Percentiles rank a stretch among this genome's conserved stretches.
phyloP scores from a whole-genome alignment of 2,329 filamentous ascomycete genomes.

The Penicillium janthinellum region DNA sequence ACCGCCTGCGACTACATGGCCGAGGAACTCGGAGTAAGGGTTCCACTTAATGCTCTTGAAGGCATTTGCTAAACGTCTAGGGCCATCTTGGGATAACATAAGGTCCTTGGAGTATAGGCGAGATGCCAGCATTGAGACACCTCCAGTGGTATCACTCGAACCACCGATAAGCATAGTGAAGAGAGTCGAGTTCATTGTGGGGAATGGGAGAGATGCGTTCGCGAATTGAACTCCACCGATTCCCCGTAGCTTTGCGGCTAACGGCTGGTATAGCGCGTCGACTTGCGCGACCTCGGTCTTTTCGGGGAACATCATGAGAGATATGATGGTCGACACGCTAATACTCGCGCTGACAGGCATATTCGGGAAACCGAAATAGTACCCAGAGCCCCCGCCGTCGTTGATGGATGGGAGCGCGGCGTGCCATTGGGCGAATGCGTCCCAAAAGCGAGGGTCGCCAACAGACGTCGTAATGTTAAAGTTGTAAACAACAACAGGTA shows the following conservation, averaged over 20 bases:
- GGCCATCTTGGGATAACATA: conserved; percentile 24
- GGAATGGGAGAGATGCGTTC: conserved; percentile 23
- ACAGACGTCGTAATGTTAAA: conserved; percentile 24
- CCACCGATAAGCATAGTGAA: conserved; percentile 23
- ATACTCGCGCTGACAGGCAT: conserved; percentile 32
- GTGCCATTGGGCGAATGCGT: conserved; percentile 35
- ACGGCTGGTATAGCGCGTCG: conserved; percentile 20
- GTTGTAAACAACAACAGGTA: conserved; percentile 34
- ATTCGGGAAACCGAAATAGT: conserved; percentile 43
- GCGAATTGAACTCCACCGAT: conserved; percentile 18
- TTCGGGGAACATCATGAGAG: conserved; percentile 27
- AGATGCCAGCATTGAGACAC: conserved; percentile 30
- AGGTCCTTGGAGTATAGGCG: conserved; percentile 38
- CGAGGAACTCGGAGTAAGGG: conserved; percentile 26
- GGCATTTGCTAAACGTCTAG: conserved; percentile 12
- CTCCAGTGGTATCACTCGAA: conserved; percentile 27
- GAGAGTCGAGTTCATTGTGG: conserved; percentile 22
- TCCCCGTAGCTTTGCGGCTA: conserved; percentile 20
- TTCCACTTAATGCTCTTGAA: conserved; percentile 22
- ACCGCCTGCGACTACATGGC: conserved; percentile 39
- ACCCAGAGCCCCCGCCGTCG: conserved; percentile 46
- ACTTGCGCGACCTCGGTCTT: conserved; percentile 25
- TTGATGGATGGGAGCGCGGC: conserved; percentile 48
- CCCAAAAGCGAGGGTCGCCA: conserved; percentile 24
- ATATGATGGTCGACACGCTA: conserved; percentile 17